phyloP scores from a whole-genome alignment of 352 stramenopile genomes.

The Thalassiosira mediterranea region DNA sequence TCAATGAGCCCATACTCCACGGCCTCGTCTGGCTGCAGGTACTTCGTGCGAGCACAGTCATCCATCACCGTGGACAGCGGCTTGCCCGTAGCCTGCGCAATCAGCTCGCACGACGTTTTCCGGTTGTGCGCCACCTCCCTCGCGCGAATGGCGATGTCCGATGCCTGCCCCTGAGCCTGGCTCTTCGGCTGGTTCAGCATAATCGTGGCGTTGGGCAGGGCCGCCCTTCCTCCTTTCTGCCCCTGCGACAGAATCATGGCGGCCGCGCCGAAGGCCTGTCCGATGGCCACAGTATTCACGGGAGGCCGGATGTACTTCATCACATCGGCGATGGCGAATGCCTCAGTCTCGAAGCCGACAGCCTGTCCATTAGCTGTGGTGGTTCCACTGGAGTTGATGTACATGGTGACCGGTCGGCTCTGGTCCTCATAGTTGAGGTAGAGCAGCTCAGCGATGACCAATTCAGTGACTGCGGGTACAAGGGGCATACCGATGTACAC shows the following conservation, averaged over 20 bases:
- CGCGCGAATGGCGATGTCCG: slow-evolving; percentile 89
- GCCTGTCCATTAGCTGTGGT: slow-evolving; percentile 80
- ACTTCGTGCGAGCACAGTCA: slow-evolving; percentile 86
- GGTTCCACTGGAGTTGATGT: slow-evolving; percentile 87
- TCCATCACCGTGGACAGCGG: slow-evolving; percentile 82
- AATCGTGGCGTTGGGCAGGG: slow-evolving; percentile 87
- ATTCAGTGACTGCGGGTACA: slow-evolving; percentile 87
- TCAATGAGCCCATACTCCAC: slow-evolving; percentile 89
- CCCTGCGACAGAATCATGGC: slow-evolving; percentile 86
- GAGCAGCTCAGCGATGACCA: slow-evolving; percentile 88
- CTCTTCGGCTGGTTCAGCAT: slow-evolving; percentile 86
- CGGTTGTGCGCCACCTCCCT: slow-evolving; percentile 84
- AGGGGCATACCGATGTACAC: slow-evolving; percentile 90
- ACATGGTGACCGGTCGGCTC: slow-evolving; percentile 86
- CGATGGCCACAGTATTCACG: slow-evolving; percentile 86
- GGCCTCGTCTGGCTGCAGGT: slow-evolving; percentile 87
- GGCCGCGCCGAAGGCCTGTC: slow-evolving; percentile 86
- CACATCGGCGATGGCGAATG: slow-evolving; percentile 88
- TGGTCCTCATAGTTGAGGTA: slow-evolving; percentile 88
- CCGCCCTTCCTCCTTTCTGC: slow-evolving; percentile 80
- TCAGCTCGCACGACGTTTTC: slow-evolving; percentile 83
- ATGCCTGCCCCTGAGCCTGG: slow-evolving; percentile 84
- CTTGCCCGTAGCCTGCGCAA: slow-evolving; percentile 85
- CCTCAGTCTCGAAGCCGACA: slow-evolving; percentile 89
- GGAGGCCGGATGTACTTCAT: slow-evolving; percentile 89